Evolutionary conservation across 2,329 filamentous ascomycete species (phyloP), one percentile per base, ranked within the genome.

Genomic region (Anthostomella pinea): DNA sequence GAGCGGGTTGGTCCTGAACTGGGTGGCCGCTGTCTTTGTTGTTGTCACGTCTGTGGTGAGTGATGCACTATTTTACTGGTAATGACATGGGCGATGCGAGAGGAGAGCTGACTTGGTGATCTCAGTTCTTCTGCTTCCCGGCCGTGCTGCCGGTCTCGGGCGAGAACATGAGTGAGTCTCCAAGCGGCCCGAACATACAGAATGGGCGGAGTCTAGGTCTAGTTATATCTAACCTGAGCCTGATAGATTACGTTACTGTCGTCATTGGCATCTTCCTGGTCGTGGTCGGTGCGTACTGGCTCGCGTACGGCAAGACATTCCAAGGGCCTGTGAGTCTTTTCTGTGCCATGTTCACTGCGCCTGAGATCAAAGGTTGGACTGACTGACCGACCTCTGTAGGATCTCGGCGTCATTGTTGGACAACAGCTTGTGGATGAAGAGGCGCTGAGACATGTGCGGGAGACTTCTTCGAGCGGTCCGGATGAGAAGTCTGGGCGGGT

Each of bases 31-130:
- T 1, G 38, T 63, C 1, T 67, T 63, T 30, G 62, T 67, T 1
- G 47, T 63, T n/a, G 55, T 66, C 0, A 67, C 63, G 4, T 65
- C 63, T 11, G 53, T 66, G 15, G 53, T 56, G 43, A 20, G 52
- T 46, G 4, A 6, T 11, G 26, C 5, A 7, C 14, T 4, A n/a
- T 22, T 5, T 17, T 11, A 11, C 9, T n/a, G 15, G 4, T 9
- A 4, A 8, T 30, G 8, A 32, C 17, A 5, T 32, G 8, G 8
- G 3, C 8, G 11, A n/a, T n/a, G n/a, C n/a, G n/a, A n/a, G n/a
- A n/a, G n/a, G n/a, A n/a, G n/a, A n/a, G n/a, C n/a, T n/a, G n/a
- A n/a, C 30, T 29, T 25, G 39, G 10, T 11, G 17, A 11, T 17
- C 19, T 4, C 39, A 60, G 58, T 59, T 62, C 37, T 62, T 60